Percentiles rank a stretch among this genome's conserved stretches.
These are phyloP conservation scores for Zymoseptoria brevis DNA, from an alignment of 2,329 filamentous ascomycete species.

Conservation along the genomic window DNA sequence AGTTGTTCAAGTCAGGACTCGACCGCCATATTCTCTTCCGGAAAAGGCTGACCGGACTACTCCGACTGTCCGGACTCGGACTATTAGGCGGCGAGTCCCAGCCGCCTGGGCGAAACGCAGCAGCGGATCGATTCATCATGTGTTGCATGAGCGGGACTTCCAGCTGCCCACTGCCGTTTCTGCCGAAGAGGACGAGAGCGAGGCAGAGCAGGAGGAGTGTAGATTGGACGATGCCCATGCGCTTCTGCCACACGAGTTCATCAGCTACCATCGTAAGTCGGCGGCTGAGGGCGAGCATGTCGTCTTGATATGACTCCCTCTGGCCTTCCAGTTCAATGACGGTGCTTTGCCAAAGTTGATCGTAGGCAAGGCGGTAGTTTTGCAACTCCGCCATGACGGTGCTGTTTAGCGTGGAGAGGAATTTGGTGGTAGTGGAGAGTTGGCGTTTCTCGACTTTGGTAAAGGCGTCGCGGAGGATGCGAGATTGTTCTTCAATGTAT, in stretches of 20 bases:
- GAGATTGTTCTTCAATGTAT: slow-evolving; percentile 95
- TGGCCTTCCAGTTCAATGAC: slow-evolving; percentile 86
- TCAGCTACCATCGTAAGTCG: slow-evolving; percentile 86
- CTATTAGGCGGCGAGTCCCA: slow-evolving; percentile 32
- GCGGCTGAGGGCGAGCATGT: slow-evolving; percentile 72
- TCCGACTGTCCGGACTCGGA: slow-evolving; percentile 25
- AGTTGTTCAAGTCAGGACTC: slow-evolving; percentile 12
- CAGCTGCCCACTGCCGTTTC: slow-evolving; percentile 23
- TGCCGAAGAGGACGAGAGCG: slow-evolving; percentile 71
- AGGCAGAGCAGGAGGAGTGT: slow-evolving; percentile 80
- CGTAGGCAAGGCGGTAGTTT: slow-evolving; percentile 75
- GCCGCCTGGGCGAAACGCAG: slow-evolving; percentile 22
- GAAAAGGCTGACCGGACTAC: slow-evolving; percentile 23
- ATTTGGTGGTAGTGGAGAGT: slow-evolving; percentile 69
- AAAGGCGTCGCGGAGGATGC: slow-evolving; percentile 79
- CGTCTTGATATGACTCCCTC: slow-evolving; percentile 71
- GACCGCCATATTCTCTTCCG: slow-evolving; percentile 30
- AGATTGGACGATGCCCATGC: slow-evolving; percentile 88
- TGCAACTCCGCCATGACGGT: slow-evolving; percentile 78
- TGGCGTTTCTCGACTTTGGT: slow-evolving; percentile 81
- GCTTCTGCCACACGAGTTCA: slow-evolving; percentile 74
- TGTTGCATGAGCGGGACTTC: slow-evolving; percentile 42
- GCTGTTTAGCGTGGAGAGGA: slow-evolving; percentile 75
- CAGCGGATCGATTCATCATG: slow-evolving; percentile 31
- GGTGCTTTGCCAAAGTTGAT: slow-evolving; percentile 93